These are phyloP conservation scores for Blastosporella zonata DNA, from an alignment of 1,284 basidiomycete species.

Conservation along the genomic window DNA sequence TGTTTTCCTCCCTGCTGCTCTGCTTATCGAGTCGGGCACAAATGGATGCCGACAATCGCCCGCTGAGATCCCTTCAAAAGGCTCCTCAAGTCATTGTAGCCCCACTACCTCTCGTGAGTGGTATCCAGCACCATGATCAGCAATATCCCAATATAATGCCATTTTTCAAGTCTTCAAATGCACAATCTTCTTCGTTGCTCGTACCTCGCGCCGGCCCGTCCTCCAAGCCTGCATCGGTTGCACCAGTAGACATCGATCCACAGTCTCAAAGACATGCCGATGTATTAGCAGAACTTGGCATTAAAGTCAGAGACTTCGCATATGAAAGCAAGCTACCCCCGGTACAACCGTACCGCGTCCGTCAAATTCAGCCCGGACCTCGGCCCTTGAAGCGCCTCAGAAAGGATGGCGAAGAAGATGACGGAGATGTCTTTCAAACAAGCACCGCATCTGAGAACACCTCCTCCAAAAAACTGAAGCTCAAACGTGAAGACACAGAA, in stretches of 20 bases:
- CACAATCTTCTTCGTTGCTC: conserved; percentile 13
- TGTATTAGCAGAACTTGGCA: conserved; percentile 42
- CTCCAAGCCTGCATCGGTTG: conserved; percentile 19
- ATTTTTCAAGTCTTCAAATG: conserved; percentile 18
- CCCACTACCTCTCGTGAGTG: conserved; percentile 25
- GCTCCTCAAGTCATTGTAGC: conserved; percentile 13
- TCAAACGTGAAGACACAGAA: conserved; percentile 51
- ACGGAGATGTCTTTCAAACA: conserved; percentile 17
- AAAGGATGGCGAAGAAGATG: conserved; percentile 26
- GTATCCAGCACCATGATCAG: conserved; percentile 22
- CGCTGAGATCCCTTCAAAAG: conserved; percentile 11
- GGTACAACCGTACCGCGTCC: conserved; percentile 44
- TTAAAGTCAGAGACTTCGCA: conserved; percentile 72
- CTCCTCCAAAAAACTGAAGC: conserved; percentile 26
- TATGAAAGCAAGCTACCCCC: conserved; percentile 64
- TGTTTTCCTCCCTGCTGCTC: conserved; percentile 10
- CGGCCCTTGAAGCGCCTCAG: conserved; percentile 37
- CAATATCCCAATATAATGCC: conserved; percentile 20
- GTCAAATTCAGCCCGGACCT: conserved; percentile 44
- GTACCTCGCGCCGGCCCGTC: conserved; percentile 11
- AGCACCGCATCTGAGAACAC: conserved; percentile 6
- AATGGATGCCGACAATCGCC: conserved; percentile 14
- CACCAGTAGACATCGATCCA: conserved; percentile 18
- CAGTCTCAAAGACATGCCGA: conserved; percentile 34
- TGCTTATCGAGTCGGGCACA: conserved; percentile 20